Evolutionary conservation across 306 rosid genomes (phyloP), one percentile per base, ranked within the genome.

Genomic region (Ziziphus jujuba): DNA sequence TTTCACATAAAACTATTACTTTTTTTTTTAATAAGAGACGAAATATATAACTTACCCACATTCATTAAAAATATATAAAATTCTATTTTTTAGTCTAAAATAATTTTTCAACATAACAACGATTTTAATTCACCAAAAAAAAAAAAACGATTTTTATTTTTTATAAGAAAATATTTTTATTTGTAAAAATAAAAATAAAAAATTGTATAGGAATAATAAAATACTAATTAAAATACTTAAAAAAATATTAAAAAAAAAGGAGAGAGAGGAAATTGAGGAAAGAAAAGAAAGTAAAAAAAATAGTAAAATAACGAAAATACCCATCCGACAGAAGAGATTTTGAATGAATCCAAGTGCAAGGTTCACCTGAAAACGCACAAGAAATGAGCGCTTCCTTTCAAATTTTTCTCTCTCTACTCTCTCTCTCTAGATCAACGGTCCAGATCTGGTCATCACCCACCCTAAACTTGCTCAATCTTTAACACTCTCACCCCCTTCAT

Each of bases 351-450:
- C 1, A 59, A 59, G n/a, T 28, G 33, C 51, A 35, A 25, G 9
- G 61, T 44, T 17, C 61, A 28, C 56, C 50, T 4, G 45, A 65
- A 28, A 38, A 59, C 28, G 45, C 57, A 75, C 85, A 78, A 89
- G 81, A 78, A 56, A 78, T 87, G 77, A 88, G 90, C 91, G 91
- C 81, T 77, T 73, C 53, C 34, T 69, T 88, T 80, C 60, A 59
- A 84, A 80, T 61, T 57, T 23, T 25, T 63, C 35, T 48, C 31
- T 3, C 40, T 16, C 66, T 28, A 4, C 36, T 16, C 66, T 43
- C 25, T 53, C 33, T 63, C 45, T 45, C 31, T 4, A 24, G 77
- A 77, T 83, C 65, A 69, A 87, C 85, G 92, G 95, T 83, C 70
- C 72, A 79, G 75, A 87, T 85, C 78, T 44, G 81, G 84, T 87